phyloP scores from a whole-genome alignment of 2,329 filamentous ascomycete genomes.

The Ceratocystis lukuohia region DNA sequence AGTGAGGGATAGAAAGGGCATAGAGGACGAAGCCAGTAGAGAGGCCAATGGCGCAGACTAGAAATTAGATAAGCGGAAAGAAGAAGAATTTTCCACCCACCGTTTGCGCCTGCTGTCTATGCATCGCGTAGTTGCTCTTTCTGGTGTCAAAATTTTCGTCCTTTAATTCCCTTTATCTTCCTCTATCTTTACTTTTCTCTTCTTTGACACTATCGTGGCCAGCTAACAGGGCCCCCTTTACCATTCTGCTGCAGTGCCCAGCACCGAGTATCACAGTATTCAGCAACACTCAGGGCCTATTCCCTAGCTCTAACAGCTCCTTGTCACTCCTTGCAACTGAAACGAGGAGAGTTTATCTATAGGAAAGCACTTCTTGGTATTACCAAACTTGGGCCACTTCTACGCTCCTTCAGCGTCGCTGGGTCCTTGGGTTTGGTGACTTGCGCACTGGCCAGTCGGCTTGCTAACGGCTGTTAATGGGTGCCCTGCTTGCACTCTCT shows the following conservation, averaged over 20 bases:
- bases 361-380: slow-evolving; percentile 4
- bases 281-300: neutral
- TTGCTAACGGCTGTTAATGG: neutral
- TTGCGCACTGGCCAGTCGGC: neutral
- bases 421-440: neutral
- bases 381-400: neutral
- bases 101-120: too few relatives aligned
- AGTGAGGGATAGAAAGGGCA: neutral
- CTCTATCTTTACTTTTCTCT: neutral
- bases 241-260: slow-evolving; percentile 4
- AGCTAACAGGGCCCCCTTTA: neutral
- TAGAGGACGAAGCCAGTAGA: too few relatives aligned
- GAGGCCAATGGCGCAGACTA: too few relatives aligned
- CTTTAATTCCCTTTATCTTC: neutral
- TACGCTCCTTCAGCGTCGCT: neutral
- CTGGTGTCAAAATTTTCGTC: neutral
- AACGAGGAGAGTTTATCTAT: slow-evolving; percentile 5
- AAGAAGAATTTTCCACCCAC: too few relatives aligned
- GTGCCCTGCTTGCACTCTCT: neutral
- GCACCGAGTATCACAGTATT: neutral
- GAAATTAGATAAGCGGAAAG: too few relatives aligned
- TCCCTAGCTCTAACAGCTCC: slow-evolving; percentile 1
- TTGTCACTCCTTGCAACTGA: neutral
- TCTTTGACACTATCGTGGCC: neutral
- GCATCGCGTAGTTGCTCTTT: neutral